phyloP scores from a whole-genome alignment of 1,284 basidiomycete genomes.

The Hemileccinum hortonii region DNA sequence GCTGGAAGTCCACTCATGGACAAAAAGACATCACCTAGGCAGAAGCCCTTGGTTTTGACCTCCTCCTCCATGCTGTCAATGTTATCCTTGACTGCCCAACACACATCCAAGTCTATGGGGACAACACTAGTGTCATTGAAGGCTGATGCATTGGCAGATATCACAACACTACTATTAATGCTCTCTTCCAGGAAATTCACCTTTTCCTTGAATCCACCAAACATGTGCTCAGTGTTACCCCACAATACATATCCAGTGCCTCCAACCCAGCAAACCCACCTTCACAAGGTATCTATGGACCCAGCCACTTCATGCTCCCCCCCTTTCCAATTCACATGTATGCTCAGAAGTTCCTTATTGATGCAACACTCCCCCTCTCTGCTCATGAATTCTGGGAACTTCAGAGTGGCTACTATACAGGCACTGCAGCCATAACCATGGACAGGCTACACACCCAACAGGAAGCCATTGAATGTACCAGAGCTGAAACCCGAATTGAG shows the following conservation, averaged over 20 bases:
- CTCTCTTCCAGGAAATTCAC: slow-evolving; percentile 25
- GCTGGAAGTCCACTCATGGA: neutral
- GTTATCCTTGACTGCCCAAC: too few species aligned
- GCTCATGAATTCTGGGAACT: neutral
- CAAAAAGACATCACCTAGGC: slow-evolving; percentile 18
- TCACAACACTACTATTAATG: slow-evolving; percentile 27
- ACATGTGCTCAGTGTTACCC: neutral
- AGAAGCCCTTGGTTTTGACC: slow-evolving; percentile 4
- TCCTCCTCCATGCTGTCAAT: slow-evolving; percentile 23
- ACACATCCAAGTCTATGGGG: slow-evolving; percentile 30
- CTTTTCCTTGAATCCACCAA: slow-evolving; percentile 7
- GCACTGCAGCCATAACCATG: too few species aligned
- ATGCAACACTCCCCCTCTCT: neutral
- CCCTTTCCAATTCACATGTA: slow-evolving; percentile 12
- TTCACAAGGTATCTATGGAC: neutral
- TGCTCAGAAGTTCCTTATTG: slow-evolving; percentile 8
- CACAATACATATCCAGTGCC: neutral
- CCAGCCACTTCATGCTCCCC: slow-evolving; percentile 15
- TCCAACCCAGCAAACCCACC: neutral
- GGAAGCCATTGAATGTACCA: too few species aligned
- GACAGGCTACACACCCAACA: too few species aligned
- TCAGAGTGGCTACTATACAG: too few species aligned
- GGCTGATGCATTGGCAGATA: slow-evolving; percentile 40
- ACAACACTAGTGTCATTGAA: slow-evolving; percentile 41
- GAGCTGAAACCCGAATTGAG: too few species aligned